phyloP scores from a whole-genome alignment of 1,284 basidiomycete genomes.

The Papiliotrema laurentii region DNA sequence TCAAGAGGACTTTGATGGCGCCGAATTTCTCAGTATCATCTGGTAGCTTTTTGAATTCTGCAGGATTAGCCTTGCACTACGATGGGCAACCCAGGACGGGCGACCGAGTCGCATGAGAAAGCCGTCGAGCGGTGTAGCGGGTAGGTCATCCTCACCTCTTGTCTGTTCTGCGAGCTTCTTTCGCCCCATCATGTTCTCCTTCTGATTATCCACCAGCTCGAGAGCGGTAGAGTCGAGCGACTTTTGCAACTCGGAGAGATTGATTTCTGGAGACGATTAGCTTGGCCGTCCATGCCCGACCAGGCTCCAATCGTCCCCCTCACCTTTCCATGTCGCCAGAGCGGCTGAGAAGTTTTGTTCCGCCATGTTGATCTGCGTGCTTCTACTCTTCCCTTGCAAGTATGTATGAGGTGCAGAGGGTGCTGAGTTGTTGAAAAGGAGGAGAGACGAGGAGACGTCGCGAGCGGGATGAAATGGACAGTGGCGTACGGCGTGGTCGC shows the following conservation, averaged over 20 bases:
- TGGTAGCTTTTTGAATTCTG: constrained; percentile 90
- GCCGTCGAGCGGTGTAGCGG: not conserved
- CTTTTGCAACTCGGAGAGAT: constrained; percentile 85
- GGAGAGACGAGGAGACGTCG: not conserved
- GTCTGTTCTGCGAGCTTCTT: constrained; percentile 90
- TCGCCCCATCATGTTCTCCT: constrained; percentile 87
- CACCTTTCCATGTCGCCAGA: constrained; percentile 80
- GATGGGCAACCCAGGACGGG: not conserved
- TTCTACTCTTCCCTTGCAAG: too few species aligned
- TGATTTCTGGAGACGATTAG: constrained; percentile 61
- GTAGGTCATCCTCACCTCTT: constrained; percentile 58
- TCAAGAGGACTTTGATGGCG: constrained; percentile 80
- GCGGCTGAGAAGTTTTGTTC: constrained; percentile 71
- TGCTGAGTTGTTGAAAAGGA: too few species aligned
- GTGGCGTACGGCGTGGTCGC: not conserved
- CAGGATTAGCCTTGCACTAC: not conserved
- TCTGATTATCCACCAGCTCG: constrained; percentile 95
- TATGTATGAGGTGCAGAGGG: too few species aligned
- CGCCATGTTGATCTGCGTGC: constrained; percentile 36
- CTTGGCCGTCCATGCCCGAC: not conserved
- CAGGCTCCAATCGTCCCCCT: constrained; percentile 10
- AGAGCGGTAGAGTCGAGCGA: constrained; percentile 82
- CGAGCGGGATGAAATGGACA: not conserved
- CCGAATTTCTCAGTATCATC: constrained; percentile 74
- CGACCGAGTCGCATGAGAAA: not conserved